Base-by-base conservation (phyloP, 257 asterid species). In the Ligustrum vulgare region DNA sequence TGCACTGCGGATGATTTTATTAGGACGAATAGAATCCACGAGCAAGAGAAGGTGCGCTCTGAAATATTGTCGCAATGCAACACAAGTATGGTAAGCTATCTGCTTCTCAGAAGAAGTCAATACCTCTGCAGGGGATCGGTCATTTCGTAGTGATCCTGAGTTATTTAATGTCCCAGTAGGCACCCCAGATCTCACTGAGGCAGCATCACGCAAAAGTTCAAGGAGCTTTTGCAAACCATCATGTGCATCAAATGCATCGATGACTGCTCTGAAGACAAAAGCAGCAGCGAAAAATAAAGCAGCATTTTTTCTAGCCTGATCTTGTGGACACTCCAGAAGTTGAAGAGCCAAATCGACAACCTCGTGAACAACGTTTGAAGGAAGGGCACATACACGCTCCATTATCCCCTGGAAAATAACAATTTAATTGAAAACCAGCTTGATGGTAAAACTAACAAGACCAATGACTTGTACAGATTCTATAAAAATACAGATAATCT, bases 331-430 rank as follows among this genome's bases (percentile, higher is more conserved):
- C 73, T 84, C 91, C 67, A 90, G 89, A 87, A 95, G 97, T 78
- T 93, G 92, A 84, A 95, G 99, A 67, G 91, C 96, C 83, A 93
- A 82, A 86, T 88, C 94, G 75, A 95, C 97, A 78, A 91, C 76
- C 81, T 93, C 97, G 71, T 90, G 89, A 64, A 93, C 96, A 65
- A 93, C 78, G 84, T 80, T 84, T 56, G 94, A 86, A 68, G 99
- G 98, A 79, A 91, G 96, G 58, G 97, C 94, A 79, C 98, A 95
- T 47, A 95, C 97, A 45, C 99, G 99, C 78, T 95, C 99, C 99
- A 95, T 95, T 84, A 95, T 90, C 72, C 96, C 99, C 98, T 94
- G 84, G 41, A 84, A 71, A 54, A 67, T 39, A 11, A 83, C 47
- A 36, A 39, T 23, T 37, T 47, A 13, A 36, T 65, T 78, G 33